phyloP scores from a whole-genome alignment of 2,329 filamentous ascomycete species.

The Colletotrichum sp. region DNA sequence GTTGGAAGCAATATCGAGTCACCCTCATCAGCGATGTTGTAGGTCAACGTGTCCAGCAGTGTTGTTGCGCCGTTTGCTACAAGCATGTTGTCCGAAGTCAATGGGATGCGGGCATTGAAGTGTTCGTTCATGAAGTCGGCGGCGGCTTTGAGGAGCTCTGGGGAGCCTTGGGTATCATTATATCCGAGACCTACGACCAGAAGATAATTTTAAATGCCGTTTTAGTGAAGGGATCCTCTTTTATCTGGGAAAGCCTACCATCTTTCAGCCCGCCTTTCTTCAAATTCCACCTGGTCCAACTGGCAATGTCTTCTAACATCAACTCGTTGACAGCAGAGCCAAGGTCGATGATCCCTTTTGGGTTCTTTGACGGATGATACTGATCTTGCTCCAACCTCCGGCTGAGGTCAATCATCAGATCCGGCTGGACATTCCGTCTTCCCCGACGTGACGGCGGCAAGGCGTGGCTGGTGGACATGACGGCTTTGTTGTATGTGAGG shows the following conservation, averaged over 20 bases:
- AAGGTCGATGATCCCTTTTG: conserved; percentile 3
- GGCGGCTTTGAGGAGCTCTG: not conserved
- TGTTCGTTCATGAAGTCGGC: conserved; percentile 5
- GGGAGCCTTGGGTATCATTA: not conserved
- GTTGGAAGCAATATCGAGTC: conserved; percentile 3
- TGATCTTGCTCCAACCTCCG: not conserved
- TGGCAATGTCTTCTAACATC: conserved; percentile 1
- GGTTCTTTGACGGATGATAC: not conserved
- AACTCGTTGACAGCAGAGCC: conserved; percentile 3
- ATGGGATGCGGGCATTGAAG: not conserved
- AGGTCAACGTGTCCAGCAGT: not conserved
- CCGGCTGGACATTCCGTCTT: not conserved
- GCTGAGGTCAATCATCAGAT: not conserved
- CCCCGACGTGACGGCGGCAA: not conserved
- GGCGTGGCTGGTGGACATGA: not conserved
- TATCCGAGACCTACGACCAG: not conserved
- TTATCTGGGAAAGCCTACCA: not conserved
- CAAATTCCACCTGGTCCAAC: not conserved
- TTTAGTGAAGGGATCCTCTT: not conserved
- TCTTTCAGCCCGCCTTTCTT: not conserved
- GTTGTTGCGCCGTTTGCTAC: not conserved
- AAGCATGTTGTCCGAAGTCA: not conserved
- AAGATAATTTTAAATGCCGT: not conserved
- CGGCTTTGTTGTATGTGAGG: not conserved
- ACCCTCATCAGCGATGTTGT: not conserved